Conservation (phyloP, 305 asterid species). For the Striga hermonthica region DNA sequence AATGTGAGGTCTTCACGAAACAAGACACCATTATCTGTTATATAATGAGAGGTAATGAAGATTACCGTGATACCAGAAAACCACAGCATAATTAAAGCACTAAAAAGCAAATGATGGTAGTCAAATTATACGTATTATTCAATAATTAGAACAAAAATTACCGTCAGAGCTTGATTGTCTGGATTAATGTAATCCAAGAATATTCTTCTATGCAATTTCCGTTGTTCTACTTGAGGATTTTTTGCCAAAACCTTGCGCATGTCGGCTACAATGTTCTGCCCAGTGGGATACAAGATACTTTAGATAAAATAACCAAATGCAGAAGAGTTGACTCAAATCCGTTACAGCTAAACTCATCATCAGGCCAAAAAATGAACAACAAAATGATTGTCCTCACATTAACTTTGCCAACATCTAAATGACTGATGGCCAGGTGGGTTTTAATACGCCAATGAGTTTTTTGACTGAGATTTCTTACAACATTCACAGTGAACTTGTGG, state of each 20-base stretch:
- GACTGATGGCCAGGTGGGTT: conserved; percentile 94
- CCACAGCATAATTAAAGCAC: conserved; percentile 15
- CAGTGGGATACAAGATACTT: conserved; percentile 19
- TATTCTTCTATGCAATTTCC: conserved; percentile 92
- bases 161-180: conserved; percentile 93
- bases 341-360: conserved; percentile 12
- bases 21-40: conserved; percentile 88
- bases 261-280: conserved; percentile 92
- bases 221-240: conserved; percentile 95
- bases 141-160: conserved; percentile 39
- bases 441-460: conserved; percentile 98
- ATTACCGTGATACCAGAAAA: conserved; percentile 1
- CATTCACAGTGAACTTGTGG: conserved; percentile 90
- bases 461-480: conserved; percentile 87
- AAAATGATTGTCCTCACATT: conserved; percentile 50
- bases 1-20: conserved; percentile 96
- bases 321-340: conserved; percentile 15
- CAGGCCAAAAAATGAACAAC: conserved; percentile 6
- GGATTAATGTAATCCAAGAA: conserved; percentile 74
- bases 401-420: conserved; percentile 83
- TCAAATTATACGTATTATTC: not conserved
- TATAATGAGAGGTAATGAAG: conserved; percentile 27
- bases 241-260: conserved; percentile 98
- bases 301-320: conserved; percentile 17
- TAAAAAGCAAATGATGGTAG: conserved; percentile 10